These are phyloP conservation scores for Colletotrichum abscissum DNA, from an alignment of 2,329 filamentous ascomycete species.

Conservation along the genomic window DNA sequence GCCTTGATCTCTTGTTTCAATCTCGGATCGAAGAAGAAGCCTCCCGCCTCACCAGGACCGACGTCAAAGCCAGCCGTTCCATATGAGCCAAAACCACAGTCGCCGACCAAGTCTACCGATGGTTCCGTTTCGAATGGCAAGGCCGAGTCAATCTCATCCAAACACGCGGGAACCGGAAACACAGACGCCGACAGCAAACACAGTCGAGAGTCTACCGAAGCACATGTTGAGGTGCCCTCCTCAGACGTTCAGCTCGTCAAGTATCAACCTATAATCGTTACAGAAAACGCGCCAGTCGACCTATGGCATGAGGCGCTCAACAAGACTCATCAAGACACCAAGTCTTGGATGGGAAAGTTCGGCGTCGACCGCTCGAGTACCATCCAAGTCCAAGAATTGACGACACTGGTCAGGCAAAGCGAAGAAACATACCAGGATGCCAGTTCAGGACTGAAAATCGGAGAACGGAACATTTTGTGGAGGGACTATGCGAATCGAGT, in stretches of 20 bases:
- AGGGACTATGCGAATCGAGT: neutral
- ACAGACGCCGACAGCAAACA: neutral
- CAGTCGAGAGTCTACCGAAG: neutral
- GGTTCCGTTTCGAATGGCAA: rapidly evolving
- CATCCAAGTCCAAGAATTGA: neutral
- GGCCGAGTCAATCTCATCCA: neutral
- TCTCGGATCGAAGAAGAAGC: neutral
- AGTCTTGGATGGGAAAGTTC: neutral
- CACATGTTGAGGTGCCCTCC: neutral
- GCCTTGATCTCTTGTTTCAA: neutral
- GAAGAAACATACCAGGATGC: neutral
- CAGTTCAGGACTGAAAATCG: neutral
- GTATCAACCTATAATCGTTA: neutral
- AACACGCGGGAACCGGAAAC: neutral
- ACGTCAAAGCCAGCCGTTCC: neutral
- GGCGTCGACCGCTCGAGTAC: neutral
- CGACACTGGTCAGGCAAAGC: neutral
- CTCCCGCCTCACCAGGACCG: neutral
- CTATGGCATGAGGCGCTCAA: neutral
- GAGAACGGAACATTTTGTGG: neutral
- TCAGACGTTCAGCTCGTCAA: neutral
- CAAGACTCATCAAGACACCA: neutral
- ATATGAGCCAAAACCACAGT: neutral
- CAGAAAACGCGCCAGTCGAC: neutral
- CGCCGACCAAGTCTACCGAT: neutral